Evolutionary conservation across 2,329 filamentous ascomycete genomes (phyloP), one percentile per base, ranked within the genome.

Genomic region (Diaporthe ilicicola): DNA sequence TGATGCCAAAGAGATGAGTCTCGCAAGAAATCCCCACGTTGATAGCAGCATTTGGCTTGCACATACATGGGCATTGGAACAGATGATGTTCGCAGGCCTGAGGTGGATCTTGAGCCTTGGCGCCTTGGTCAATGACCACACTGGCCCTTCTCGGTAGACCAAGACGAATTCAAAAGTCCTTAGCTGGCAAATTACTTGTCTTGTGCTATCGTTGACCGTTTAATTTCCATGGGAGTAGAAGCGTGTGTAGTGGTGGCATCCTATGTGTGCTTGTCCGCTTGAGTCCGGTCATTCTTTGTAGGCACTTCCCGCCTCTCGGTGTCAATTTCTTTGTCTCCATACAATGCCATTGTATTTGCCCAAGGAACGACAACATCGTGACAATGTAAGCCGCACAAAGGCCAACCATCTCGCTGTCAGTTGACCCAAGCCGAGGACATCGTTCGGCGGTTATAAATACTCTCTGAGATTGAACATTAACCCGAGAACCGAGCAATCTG

Each of bases 51-150:
- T 37, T 34, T 27, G 19, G 29, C 59, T 37, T 4, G 44, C 32
- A 2, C 2, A 19, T 32, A 24, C 19, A 22, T 48, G 29, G n/a
- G 29, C 56, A n/a, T 37, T 22, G 44, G 44, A 17, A 64, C 29
- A n/a, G 4, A 10, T 17, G 44, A n/a, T 32, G 4, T 22, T 24
- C 1, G 13, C 29, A 0, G 4, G 59, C 44, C n/a, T n/a, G 19
- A 27, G 29, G 29, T 19, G 44, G 44, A 62, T 37, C 7, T 34
- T 19, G 59, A 12, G 29, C 32, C 59, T 64, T 19, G n/a, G 9
- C n/a, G 29, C 32, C 59, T 64, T 19, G n/a, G 9, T 50, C 50
- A 15, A 64, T 24, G 59, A 44, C 44, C 29, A 50, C 29, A 48
- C 12, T n/a, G 32, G 27, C 17, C 44, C 17, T 13, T 37, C 24